A percentile compares a stretch with the other conserved stretches of the same genome.
These are phyloP conservation scores for Aureobasidium sp. DNA, from an alignment of 2,329 filamentous ascomycete species.

Conservation along the genomic window DNA sequence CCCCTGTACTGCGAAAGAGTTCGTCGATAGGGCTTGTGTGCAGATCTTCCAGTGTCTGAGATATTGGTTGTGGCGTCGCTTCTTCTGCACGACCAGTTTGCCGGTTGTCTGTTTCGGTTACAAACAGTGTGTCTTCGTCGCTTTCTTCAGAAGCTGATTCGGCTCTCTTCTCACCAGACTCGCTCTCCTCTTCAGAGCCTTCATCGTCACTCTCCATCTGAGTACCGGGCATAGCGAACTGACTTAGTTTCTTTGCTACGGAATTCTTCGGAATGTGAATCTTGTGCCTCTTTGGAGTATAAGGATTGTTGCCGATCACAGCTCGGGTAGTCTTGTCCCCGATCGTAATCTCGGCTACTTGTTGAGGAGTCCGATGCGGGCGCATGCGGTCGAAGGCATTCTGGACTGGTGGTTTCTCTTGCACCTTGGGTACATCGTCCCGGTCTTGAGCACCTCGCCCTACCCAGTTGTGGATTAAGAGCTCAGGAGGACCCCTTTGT, in stretches of 20 bases:
- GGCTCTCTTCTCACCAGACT: slow-evolving; percentile 18
- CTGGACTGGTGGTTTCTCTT: slow-evolving; percentile 39
- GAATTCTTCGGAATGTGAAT: slow-evolving; percentile 33
- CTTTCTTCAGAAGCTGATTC: slow-evolving; percentile 15
- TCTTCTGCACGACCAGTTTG: neutral
- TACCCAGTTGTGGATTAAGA: slow-evolving; percentile 40
- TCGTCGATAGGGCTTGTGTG: neutral
- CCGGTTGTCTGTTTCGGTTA: neutral
- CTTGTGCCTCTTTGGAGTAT: slow-evolving; percentile 39
- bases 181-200: slow-evolving; percentile 28
- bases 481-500: slow-evolving; percentile 21
- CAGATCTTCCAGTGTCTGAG: neutral
- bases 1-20: neutral
- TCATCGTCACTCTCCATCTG: slow-evolving; percentile 19
- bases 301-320: slow-evolving; percentile 52
- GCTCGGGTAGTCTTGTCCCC: slow-evolving; percentile 58
- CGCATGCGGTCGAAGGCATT: slow-evolving; percentile 59
- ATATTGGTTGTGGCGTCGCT: slow-evolving; percentile 12
- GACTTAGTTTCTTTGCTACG: slow-evolving; percentile 36
- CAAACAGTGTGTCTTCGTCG: neutral
- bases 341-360: slow-evolving; percentile 67
- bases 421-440: slow-evolving; percentile 22
- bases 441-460: slow-evolving; percentile 26
- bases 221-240: slow-evolving; percentile 49
- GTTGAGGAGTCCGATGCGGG: slow-evolving; percentile 51